Percentiles rank a stretch among this genome's conserved stretches.
Conservation (phyloP, 768 basidiomycete species). For the Filobasidium floriforme region DNA sequence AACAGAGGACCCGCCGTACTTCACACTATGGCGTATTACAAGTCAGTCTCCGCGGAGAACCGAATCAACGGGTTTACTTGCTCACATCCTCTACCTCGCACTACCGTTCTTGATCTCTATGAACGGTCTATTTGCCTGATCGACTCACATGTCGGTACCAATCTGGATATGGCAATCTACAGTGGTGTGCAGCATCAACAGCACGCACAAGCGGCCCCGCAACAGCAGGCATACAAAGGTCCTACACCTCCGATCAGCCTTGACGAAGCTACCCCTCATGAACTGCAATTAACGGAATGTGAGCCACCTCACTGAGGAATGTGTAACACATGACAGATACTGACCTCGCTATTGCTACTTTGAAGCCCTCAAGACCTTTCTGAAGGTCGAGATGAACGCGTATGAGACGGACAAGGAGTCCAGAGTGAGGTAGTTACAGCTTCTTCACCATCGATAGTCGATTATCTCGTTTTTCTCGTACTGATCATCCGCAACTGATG, state of each 20-base stretch:
- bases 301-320: background rate
- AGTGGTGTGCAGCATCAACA: background rate
- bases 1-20: background rate
- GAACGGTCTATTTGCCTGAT: background rate
- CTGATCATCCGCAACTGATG: background rate
- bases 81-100: background rate
- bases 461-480: background rate
- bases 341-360: too few relatives aligned
- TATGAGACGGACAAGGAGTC: constrained; percentile 87
- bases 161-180: background rate
- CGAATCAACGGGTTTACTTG: background rate
- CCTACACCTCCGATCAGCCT: constrained; percentile 13
- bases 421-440: constrained; percentile 62
- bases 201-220: background rate
- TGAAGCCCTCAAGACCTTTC: constrained; percentile 17
- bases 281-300: constrained; percentile 16
- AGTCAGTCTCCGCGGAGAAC: constrained; percentile 2
- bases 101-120: background rate
- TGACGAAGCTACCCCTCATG: constrained; percentile 12
- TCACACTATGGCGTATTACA: background rate
- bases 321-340: too few relatives aligned
- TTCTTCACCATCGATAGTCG: background rate
- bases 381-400: constrained; percentile 56
- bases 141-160: background rate
- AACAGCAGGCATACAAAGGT: constrained; percentile 12